phyloP scores from a whole-genome alignment of 163 green algal species.

The Scenedesmus sp. region DNA sequence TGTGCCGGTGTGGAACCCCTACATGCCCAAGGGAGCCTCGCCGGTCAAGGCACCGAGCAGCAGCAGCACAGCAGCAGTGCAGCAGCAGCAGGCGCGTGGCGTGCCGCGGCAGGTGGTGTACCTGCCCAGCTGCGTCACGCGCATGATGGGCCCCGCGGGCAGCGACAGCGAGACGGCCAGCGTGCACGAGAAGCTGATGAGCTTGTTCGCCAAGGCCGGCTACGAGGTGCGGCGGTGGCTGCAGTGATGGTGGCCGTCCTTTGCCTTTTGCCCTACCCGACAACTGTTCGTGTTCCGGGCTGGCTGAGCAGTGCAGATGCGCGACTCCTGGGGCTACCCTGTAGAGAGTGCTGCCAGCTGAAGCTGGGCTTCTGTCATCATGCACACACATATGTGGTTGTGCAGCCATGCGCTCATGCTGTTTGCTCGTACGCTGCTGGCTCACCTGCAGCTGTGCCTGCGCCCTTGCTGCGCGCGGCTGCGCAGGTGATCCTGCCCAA shows the following conservation, averaged over 20 bases:
- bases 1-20: slow-evolving; percentile 94
- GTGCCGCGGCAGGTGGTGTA: slow-evolving; percentile 94
- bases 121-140: slow-evolving; percentile 93
- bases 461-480: slow-evolving; percentile 41
- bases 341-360: too few species aligned
- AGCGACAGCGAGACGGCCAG: slow-evolving; percentile 78
- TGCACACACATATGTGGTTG: too few species aligned
- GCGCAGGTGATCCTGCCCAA: slow-evolving; percentile 93
- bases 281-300: neutral
- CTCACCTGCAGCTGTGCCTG: too few species aligned
- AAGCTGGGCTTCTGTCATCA: too few species aligned
- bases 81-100: neutral
- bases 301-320: too few species aligned
- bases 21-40: slow-evolving; percentile 91
- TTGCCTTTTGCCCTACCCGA: neutral
- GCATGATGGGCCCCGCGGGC: slow-evolving; percentile 95
- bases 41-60: slow-evolving; percentile 53
- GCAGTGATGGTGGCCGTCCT: neutral
- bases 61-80: slow-evolving; percentile 20
- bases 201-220: slow-evolving; percentile 76
- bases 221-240: slow-evolving; percentile 82
- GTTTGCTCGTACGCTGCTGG: neutral
- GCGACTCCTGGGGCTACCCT: too few species aligned
- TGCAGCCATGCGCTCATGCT: too few species aligned
- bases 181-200: slow-evolving; percentile 92